Conservation (phyloP, 225 moss, liverwort and hornwort genomes). For the Physcomitrellopsis africana region DNA sequence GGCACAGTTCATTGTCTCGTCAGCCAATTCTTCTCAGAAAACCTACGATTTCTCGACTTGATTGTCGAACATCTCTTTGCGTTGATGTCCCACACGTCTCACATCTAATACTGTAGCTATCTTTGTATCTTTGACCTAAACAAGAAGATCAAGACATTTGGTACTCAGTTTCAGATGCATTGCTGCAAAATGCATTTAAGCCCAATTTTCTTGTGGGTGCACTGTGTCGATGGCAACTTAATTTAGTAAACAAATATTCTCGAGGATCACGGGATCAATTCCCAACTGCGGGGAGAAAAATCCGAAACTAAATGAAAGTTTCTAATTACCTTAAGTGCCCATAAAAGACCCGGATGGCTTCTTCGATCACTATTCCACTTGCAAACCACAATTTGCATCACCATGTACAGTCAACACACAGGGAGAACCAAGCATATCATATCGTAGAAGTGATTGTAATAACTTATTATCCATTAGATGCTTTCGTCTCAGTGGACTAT, state of each 20-base stretch:
- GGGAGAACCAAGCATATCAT: conserved; percentile 36
- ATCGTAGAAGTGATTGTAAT: too few species aligned
- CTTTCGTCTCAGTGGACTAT: too few species aligned
- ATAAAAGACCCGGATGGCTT: conserved; percentile 39
- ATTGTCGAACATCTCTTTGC: conserved; percentile 52
- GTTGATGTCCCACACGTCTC: conserved; percentile 56
- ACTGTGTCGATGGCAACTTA: background rate
- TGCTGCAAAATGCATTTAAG: background rate
- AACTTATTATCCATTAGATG: too few species aligned
- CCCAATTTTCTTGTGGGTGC: too few species aligned
- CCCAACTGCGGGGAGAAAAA: background rate
- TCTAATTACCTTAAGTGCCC: too few species aligned
- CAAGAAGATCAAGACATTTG: background rate
- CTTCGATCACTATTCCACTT: conserved; percentile 38
- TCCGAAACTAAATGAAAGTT: too few species aligned
- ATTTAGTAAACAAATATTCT: too few species aligned
- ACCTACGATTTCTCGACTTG: conserved; percentile 66
- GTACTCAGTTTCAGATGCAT: background rate
- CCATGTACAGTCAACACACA: conserved; percentile 54
- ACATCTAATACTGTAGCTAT: conserved; percentile 44
- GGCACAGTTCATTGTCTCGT: background rate
- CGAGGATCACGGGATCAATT: too few species aligned
- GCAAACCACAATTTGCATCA: conserved; percentile 42
- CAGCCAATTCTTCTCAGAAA: conserved; percentile 72
- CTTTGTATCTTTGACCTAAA: conserved; percentile 43